These are phyloP conservation scores for Agaricus blazei DNA, from an alignment of 768 basidiomycete genomes.

Conservation along the genomic window DNA sequence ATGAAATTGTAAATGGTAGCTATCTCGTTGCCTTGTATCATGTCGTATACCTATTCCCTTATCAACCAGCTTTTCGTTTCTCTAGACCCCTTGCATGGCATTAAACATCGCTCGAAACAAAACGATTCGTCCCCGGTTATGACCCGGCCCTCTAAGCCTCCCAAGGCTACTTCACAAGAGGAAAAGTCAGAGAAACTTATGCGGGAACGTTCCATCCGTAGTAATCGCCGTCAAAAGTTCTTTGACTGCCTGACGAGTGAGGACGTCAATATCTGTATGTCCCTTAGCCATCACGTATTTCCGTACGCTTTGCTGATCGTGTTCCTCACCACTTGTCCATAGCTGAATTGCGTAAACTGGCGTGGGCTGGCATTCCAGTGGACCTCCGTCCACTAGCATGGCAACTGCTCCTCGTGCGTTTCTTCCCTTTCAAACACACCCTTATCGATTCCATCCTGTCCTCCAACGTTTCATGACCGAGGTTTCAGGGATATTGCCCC, in stretches of 20 bases:
- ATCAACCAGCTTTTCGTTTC: constrained; percentile 22
- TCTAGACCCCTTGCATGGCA: constrained; percentile 56
- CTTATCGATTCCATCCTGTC: background rate
- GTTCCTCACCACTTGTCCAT: constrained; percentile 19
- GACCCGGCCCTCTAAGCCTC: constrained; percentile 18
- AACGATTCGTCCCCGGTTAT: constrained; percentile 27
- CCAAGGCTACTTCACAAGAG: constrained; percentile 18
- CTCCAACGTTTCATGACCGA: constrained; percentile 1
- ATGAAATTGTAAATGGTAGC: constrained; percentile 75
- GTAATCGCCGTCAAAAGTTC: constrained; percentile 77
- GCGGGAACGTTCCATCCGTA: constrained; percentile 73
- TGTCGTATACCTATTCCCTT: constrained; percentile 11
- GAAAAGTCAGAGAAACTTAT: constrained; percentile 56
- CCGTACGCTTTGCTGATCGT: constrained; percentile 3
- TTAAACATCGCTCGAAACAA: constrained; percentile 39
- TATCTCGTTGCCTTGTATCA: constrained; percentile 9
- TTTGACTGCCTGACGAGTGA: constrained; percentile 69
- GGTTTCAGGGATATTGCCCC: constrained; percentile 82
- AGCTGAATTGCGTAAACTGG: constrained; percentile 82
- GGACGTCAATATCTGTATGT: constrained; percentile 79
- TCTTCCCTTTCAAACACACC: background rate
- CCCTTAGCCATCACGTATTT: background rate
- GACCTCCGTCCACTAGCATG: constrained; percentile 89
- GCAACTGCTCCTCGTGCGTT: constrained; percentile 85
- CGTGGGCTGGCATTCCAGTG: constrained; percentile 90